phyloP scores from a whole-genome alignment of 1,284 basidiomycete genomes.

The Marasmius oreades region DNA sequence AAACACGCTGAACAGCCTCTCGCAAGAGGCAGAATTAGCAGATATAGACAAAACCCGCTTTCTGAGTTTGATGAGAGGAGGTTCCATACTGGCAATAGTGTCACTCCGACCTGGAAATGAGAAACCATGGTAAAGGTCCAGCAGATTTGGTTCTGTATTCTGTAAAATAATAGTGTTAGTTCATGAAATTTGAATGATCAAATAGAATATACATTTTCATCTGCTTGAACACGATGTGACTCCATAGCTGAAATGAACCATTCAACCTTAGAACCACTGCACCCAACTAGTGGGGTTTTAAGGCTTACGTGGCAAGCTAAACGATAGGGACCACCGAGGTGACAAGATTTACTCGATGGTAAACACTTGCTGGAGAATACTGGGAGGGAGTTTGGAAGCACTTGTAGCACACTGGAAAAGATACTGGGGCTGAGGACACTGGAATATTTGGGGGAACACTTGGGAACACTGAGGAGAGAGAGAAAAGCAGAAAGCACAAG shows the following conservation, averaged over 20 bases:
- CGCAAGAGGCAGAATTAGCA: constrained; percentile 34
- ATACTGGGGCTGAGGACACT: too few species aligned
- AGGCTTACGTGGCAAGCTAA: too few species aligned
- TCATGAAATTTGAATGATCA: background rate
- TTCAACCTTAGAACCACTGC: too few species aligned
- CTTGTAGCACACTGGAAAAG: too few species aligned
- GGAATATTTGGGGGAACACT: too few species aligned
- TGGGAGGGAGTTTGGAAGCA: too few species aligned
- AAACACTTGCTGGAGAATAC: too few species aligned
- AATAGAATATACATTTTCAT: background rate
- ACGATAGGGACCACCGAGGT: too few species aligned
- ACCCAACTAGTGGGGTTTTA: too few species aligned
- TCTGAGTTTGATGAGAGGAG: constrained; percentile 23
- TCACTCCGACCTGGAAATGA: background rate
- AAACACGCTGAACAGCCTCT: constrained; percentile 31
- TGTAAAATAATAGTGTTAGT: background rate
- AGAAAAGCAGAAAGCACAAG: too few species aligned
- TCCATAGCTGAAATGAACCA: background rate
- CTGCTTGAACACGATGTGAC: background rate
- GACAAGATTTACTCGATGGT: too few species aligned
- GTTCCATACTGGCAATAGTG: background rate
- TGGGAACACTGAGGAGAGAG: too few species aligned
- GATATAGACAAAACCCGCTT: constrained; percentile 25
- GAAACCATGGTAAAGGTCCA: background rate
- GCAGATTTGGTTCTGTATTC: background rate